Base-by-base conservation (phyloP, 257 asterid species). In the Echium plantagineum region DNA sequence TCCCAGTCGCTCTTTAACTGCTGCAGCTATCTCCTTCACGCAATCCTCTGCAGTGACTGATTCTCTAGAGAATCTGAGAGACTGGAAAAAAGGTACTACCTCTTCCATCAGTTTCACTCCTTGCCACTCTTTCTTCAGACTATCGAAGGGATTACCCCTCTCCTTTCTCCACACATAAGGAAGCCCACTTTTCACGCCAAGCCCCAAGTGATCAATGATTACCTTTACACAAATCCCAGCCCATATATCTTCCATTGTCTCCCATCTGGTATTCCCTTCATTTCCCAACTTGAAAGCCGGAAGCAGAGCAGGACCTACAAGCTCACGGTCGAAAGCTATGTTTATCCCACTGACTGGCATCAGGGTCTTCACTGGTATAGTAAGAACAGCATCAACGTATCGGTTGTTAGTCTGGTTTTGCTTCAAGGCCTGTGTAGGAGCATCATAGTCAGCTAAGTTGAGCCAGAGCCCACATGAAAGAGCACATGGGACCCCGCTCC, bases 61-160 rank as follows among this genome's bases (percentile, higher is more conserved):
- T 5, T 70, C 64, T 56, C 69, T 72, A 15, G 95, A 83, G 67
- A 90, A 63, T 58, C 68, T 77, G 66, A 87, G 2, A 0, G 95
- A 74, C 59, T 90, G 96, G 35, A 90, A 90, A 75, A 90, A 90
- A 0, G 97, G 97, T n/a, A 87, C 81, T 3, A 85, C 86, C 10
- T 83, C 89, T 70, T 90, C 97, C 97, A 87, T 87, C 55, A 83
- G 84, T 85, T 85, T 83, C 21, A 90, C 97, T n/a, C 96, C 97
- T 63, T 84, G 91, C 97, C 97, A 90, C 68, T 90, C 97, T 66
- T 90, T 90, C 81, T 83, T 90, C 83, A 90, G 75, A 57, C 97
- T 87, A 74, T 83, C 94, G 1, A 87, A 55, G 0, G 91, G 87
- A 55, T 73, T 57, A 1, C 97, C 96, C 64, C 95, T 75, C 49